Percentiles rank a stretch among this genome's conserved stretches.
Conservation (phyloP, 208 protist genomes). For the Endotrypanum monterogeii region DNA sequence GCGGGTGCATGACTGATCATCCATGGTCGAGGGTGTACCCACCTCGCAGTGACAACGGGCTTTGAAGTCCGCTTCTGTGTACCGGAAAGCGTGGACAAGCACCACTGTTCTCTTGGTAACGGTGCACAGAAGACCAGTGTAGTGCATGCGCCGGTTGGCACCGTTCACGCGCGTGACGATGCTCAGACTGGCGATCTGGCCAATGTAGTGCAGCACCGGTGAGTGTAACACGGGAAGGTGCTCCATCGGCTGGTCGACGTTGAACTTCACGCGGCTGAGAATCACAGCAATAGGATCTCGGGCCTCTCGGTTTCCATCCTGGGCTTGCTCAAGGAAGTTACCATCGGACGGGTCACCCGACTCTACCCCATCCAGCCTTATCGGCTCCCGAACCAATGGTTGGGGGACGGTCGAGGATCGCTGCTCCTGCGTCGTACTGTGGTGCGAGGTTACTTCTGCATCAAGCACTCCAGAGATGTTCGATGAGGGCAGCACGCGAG, state of each 20-base stretch:
- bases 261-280: constrained; percentile 15
- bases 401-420: not conserved
- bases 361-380: not conserved
- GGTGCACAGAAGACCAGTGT: constrained; percentile 61
- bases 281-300: not conserved
- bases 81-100: constrained; percentile 64
- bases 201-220: constrained; percentile 71
- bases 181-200: constrained; percentile 58
- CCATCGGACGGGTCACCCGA: not conserved
- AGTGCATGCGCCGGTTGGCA: constrained; percentile 41
- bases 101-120: constrained; percentile 69
- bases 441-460: not conserved
- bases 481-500: not conserved
- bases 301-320: not conserved
- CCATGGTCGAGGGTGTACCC: not conserved
- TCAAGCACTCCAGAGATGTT: not conserved
- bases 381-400: not conserved
- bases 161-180: constrained; percentile 45
- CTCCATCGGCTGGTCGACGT: constrained; percentile 41
- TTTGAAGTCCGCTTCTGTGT: constrained; percentile 44
- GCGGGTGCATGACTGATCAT: not conserved
- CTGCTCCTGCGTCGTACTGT: not conserved
- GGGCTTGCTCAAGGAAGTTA: not conserved
- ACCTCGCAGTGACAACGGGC: not conserved
- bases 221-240: constrained; percentile 50